Base-by-base conservation (phyloP, 106 monocot species). In the Acorus gramineus region DNA sequence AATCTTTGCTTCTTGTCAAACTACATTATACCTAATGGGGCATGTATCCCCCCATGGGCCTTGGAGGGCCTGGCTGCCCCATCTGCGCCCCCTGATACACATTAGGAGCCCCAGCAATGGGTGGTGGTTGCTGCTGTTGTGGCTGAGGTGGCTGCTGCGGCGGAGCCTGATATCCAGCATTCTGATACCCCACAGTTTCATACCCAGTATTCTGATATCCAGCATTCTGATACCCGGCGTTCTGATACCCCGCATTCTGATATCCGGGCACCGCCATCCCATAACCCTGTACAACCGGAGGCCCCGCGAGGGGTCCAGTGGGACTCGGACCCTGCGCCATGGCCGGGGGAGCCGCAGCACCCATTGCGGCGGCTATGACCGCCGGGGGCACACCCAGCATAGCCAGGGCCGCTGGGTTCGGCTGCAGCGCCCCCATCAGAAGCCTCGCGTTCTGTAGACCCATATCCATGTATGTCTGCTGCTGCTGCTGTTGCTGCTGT, bases 351-450 rank as follows among this genome's bases (percentile, higher is more conserved):
- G 69, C 69, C 59, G 74, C 85, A 13, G 67, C 68, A 57, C 79
- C 61, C 50, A 81, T 70, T n/a, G 90, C 86, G 6, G 89, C 94
- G 3, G 84, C 78, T 42, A 95, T 70, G 66, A 89, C 64, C 8
- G 82, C 84, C 0, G 93, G 93, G 2, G 68, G 71, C 51, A 90
- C 49, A 10, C 83, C 86, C 46, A 95, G 44, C 77, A 90, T 77
- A 42, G 86, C 86, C 4, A 95, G 75, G 11, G 79, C 53, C 0
- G 86, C 81, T 55, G 86, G 76, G 64, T 83, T 85, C 13, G 84
- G 81, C 53, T 75, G 84, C 68, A 84, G 79, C 9, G 73, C 77
- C 49, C 83, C 79, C 9, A 68, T 65, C 9, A 71, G 65, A 45
- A 79, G 61, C 68, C 76, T 63, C 2, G 69, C 75, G 14, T 72